Percentiles rank a stretch among this genome's conserved stretches.
Evolutionary conservation across 345 rosid genomes (phyloP).

Genomic region (Hypericum perforatum): DNA sequence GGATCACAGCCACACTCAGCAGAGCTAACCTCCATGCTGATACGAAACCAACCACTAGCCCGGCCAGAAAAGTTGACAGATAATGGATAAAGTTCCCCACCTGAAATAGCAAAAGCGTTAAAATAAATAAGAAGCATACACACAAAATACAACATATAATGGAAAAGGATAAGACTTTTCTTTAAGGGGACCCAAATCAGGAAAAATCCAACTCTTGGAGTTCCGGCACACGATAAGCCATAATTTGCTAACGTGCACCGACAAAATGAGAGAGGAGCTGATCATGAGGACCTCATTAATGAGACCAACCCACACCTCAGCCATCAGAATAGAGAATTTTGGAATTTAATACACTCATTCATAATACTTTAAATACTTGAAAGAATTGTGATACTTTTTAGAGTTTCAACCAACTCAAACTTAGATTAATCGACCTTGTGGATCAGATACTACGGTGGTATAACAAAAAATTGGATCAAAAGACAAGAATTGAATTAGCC

Average conservation of each 20-base stretch:
- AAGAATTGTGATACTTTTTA: no score
- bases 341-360: constrained; percentile 7
- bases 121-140: not conserved
- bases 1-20: constrained; percentile 91
- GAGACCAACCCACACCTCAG: constrained; percentile 15
- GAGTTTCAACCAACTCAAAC: no score
- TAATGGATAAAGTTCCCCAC: constrained; percentile 98
- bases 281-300: constrained; percentile 38
- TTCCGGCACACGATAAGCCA: constrained; percentile 26
- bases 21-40: constrained; percentile 97
- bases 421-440: no score
- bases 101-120: constrained; percentile 23
- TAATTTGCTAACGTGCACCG: constrained; percentile 33
- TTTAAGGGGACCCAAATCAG: constrained; percentile 10
- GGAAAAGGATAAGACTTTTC: not conserved
- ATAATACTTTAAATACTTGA: not conserved
- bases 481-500: no score
- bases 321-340: constrained; percentile 5
- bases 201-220: constrained; percentile 8
- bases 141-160: not conserved
- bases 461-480: no score
- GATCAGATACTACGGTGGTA: no score
- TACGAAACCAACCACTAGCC: constrained; percentile 96
- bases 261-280: constrained; percentile 15
- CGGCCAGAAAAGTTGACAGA: constrained; percentile 92